A percentile compares a stretch with the other conserved stretches of the same genome.
Evolutionary conservation across 2,329 filamentous ascomycete genomes (phyloP).

Genomic region (Aspergillus glaucus): DNA sequence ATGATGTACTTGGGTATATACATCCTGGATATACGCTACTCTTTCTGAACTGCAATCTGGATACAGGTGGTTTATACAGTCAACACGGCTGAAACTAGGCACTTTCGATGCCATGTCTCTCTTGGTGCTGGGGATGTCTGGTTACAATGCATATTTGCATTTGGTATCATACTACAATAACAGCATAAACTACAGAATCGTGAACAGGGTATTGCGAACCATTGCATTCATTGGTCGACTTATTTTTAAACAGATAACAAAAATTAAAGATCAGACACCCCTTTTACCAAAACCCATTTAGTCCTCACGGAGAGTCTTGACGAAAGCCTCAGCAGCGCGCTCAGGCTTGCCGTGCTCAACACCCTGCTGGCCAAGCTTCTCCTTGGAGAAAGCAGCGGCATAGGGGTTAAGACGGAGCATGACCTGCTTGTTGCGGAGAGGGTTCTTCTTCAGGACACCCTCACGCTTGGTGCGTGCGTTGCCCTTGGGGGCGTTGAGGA

Average conservation of each 20-base stretch:
- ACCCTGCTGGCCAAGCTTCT: slow-evolving; percentile 70
- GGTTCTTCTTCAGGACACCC: slow-evolving; percentile 99
- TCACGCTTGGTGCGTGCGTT: slow-evolving; percentile 82
- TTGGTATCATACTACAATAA: too few species aligned
- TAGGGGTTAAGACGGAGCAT: slow-evolving; percentile 98
- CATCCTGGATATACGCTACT: too few species aligned
- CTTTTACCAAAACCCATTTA: slow-evolving; percentile 30
- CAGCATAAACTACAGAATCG: too few species aligned
- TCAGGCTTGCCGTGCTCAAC: slow-evolving; percentile 57
- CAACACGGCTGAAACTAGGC: too few species aligned
- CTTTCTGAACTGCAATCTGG: too few species aligned
- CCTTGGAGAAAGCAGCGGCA: slow-evolving; percentile 81
- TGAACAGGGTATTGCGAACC: slow-evolving; percentile 17
- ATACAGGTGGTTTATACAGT: too few species aligned
- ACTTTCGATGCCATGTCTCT: too few species aligned
- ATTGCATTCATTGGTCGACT: slow-evolving; percentile 18
- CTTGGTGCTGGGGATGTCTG: too few species aligned
- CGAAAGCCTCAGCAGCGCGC: slow-evolving; percentile 48
- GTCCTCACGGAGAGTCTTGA: slow-evolving; percentile 46
- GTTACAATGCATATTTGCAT: too few species aligned
- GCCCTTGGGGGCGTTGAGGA: slow-evolving; percentile 86
- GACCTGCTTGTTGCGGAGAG: slow-evolving; percentile 97
- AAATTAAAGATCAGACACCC: slow-evolving; percentile 14
- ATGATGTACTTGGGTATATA: too few species aligned
- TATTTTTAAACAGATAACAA: slow-evolving; percentile 18